Conservation (phyloP, 1,139 yeast species). For the Tardiomyces blankii region DNA sequence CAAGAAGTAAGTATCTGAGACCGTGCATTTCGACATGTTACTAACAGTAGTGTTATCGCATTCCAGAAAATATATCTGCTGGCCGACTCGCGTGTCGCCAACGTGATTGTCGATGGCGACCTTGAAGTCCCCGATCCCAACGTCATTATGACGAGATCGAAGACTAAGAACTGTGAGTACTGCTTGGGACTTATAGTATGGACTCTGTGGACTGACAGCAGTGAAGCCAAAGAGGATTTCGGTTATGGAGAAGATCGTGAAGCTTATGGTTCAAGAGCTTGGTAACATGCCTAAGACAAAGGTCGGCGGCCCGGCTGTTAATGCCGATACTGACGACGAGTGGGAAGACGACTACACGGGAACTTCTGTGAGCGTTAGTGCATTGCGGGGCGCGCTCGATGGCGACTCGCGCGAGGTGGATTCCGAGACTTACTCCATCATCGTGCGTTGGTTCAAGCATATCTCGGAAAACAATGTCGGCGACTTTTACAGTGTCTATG, state of each 20-base stretch:
- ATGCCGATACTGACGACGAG: constrained; percentile 29
- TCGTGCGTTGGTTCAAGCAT: constrained; percentile 54
- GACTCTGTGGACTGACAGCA: constrained; percentile 24
- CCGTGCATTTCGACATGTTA: not conserved
- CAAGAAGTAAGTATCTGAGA: constrained; percentile 30
- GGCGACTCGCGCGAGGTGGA: constrained; percentile 16
- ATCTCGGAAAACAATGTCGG: constrained; percentile 19
- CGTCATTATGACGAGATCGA: constrained; percentile 72
- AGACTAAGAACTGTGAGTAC: constrained; percentile 45
- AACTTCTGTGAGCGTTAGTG: constrained; percentile 9
- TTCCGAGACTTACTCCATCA: constrained; percentile 27
- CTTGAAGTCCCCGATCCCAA: constrained; percentile 51
- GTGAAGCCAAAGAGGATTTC: not conserved
- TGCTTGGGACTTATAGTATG: too few species aligned
- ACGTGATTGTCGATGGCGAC: constrained; percentile 65
- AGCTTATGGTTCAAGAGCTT: constrained; percentile 59
- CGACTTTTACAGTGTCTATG: not conserved
- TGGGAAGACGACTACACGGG: constrained; percentile 58
- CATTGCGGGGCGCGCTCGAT: constrained; percentile 18
- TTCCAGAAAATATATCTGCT: constrained; percentile 52
- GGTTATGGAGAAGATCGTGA: constrained; percentile 43
- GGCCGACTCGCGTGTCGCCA: constrained; percentile 41
- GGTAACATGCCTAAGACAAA: constrained; percentile 25
- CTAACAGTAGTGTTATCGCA: constrained; percentile 38
- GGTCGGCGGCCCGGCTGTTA: constrained; percentile 16